Base-by-base conservation (phyloP, 1,284 basidiomycete genomes). In the Kalmanozyma brasiliensis region DNA sequence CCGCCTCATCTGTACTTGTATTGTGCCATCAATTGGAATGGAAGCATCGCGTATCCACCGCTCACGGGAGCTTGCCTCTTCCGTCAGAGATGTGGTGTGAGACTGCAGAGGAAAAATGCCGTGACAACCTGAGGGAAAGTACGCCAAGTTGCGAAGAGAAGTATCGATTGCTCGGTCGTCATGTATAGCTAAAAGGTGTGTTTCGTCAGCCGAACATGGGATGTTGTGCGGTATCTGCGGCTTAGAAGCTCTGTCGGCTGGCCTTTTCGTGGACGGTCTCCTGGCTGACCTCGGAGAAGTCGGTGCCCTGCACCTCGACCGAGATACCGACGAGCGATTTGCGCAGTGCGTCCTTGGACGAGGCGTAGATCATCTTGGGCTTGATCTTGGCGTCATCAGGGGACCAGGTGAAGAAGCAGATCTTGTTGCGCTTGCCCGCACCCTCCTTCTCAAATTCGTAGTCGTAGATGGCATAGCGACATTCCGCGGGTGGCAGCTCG, bases 351-450 rank as follows among this genome's bases (percentile, higher is more conserved):
- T 94, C 92, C 84, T 90, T 92, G 70, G 95, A 98, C 22, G 93
- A 90, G 37, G 95, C 91, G 84, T 88, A 92, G 77, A 97, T 81
- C 94, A 98, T 98, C 90, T 96, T 98, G 81, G 88, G 85, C 85
- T 90, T 94, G 84, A 96, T 87, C 85, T 89, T 91, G 49, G 93
- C 89, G 37, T 85, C 85, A 81, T 96, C 94, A 64, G 95, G 95
- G 22, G 90, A 88, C 88, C 95, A 98, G 58, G 89, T 88, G 84
- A 88, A 83, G 83, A 98, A 97, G 78, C 86, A 85, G 74, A 98
- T 87, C 87, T 97, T 98, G 87, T 91, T 95, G 83, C 94, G 87
- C 84, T 88, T 90, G 61, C 91, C 91, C 66, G 85, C 86, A 47
- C 86, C 92, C 17, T 86, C 91, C 67, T 88, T 89, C 85, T 91